Percentiles rank a stretch among this genome's conserved stretches.
phyloP scores from a whole-genome alignment of 768 basidiomycete species.

The Agrocybe chaxingu region DNA sequence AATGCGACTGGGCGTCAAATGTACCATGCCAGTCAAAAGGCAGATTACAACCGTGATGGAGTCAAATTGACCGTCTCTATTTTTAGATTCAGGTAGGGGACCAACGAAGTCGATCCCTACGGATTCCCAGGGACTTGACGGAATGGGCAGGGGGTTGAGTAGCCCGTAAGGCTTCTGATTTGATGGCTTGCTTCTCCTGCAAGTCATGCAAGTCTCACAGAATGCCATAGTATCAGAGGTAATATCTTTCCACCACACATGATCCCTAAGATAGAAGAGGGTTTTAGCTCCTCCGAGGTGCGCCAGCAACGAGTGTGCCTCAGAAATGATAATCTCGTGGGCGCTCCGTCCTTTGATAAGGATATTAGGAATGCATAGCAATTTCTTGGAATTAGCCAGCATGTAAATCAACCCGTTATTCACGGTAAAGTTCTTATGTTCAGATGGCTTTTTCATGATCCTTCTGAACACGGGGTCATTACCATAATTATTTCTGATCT shows the following conservation, averaged over 20 bases:
- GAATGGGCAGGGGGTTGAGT: slow-evolving; percentile 22
- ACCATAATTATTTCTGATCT: slow-evolving; percentile 7
- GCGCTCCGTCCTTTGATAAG: slow-evolving; percentile 12
- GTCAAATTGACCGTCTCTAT: slow-evolving; percentile 21
- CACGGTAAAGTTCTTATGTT: slow-evolving; percentile 19
- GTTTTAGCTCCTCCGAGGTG: slow-evolving; percentile 35
- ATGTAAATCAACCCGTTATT: slow-evolving; percentile 16
- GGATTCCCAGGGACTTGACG: slow-evolving; percentile 23
- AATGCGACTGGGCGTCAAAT: slow-evolving; percentile 23
- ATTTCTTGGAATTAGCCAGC: not conserved
- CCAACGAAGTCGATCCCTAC: slow-evolving; percentile 18
- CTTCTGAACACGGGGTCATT: slow-evolving; percentile 15
- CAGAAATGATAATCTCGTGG: slow-evolving; percentile 29
- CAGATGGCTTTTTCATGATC: slow-evolving; percentile 12
- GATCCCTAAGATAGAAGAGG: slow-evolving; percentile 23
- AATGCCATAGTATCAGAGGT: slow-evolving; percentile 19
- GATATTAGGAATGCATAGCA: slow-evolving; percentile 22
- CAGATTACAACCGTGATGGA: slow-evolving; percentile 27
- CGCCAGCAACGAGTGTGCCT: slow-evolving; percentile 36
- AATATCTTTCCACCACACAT: slow-evolving; percentile 39
- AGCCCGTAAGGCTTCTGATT: slow-evolving; percentile 24
- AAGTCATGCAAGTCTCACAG: slow-evolving; percentile 25
- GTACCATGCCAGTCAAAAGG: slow-evolving; percentile 20
- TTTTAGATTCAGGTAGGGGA: slow-evolving; percentile 15
- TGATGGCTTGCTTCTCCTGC: slow-evolving; percentile 18